These are phyloP conservation scores for Linum usitatissimum DNA, from an alignment of 345 rosid species.

Conservation along the genomic window DNA sequence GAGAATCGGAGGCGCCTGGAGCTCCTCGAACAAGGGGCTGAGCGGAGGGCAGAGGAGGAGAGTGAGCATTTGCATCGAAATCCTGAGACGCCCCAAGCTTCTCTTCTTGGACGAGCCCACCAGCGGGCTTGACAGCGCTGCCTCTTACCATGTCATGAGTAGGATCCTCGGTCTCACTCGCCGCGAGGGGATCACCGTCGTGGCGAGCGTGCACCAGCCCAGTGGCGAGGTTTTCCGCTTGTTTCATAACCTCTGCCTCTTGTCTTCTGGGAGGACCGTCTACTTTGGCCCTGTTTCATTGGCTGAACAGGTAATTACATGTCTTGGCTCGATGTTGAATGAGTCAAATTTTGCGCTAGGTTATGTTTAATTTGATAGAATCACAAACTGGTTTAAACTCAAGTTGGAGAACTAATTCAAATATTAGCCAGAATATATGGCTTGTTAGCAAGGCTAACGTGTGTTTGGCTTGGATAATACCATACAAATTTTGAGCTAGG, in stretches of 20 bases:
- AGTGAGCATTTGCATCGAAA: conserved; percentile 49
- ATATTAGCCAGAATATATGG: no score
- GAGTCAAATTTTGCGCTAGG: no score
- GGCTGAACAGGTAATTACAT: no score
- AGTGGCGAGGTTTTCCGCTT: conserved; percentile 38
- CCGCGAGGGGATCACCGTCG: conserved; percentile 23
- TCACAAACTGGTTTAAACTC: no score
- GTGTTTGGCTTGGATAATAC: no score
- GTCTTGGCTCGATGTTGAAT: no score
- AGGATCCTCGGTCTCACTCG: conserved; percentile 27
- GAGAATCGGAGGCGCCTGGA: conserved; percentile 53
- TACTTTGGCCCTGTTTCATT: conserved; percentile 37
- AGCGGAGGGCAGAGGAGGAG: conserved; percentile 50
- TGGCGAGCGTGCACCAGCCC: conserved; percentile 47
- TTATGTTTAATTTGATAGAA: no score
- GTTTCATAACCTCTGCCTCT: conserved; percentile 37
- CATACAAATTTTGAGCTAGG: no score
- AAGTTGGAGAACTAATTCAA: no score
- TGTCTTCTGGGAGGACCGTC: conserved; percentile 35
- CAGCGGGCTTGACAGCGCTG: conserved; percentile 45
- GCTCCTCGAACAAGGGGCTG: no score
- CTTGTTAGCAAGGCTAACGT: no score
- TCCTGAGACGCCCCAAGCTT: conserved; percentile 35
- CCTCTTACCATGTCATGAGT: conserved; percentile 41
- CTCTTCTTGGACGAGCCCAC: conserved; percentile 48